phyloP scores from a whole-genome alignment of 805 yeast genomes.

The Candida namnaoensis region DNA sequence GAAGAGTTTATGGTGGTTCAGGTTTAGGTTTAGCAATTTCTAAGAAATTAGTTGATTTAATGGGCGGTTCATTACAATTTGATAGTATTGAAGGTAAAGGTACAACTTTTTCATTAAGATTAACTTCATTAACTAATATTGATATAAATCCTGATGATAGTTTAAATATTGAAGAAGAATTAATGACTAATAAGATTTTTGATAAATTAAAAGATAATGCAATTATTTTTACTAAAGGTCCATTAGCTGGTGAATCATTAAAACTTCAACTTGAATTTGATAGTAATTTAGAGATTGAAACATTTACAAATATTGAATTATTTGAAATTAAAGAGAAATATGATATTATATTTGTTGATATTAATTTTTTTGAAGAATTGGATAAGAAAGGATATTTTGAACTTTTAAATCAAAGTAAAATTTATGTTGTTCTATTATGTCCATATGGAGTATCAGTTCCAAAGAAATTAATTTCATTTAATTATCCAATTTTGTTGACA shows the following conservation, averaged over 20 bases:
- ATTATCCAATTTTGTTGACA: slow-evolving; percentile 7
- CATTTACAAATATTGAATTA: not conserved
- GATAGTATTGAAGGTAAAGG: slow-evolving; percentile 72
- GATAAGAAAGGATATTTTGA: not conserved
- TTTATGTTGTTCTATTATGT: slow-evolving; percentile 5
- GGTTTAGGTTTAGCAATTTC: slow-evolving; percentile 84
- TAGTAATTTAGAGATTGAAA: slow-evolving; percentile 2
- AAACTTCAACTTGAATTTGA: slow-evolving; percentile 2
- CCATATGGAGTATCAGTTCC: slow-evolving; percentile 6
- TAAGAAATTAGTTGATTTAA: slow-evolving; percentile 71
- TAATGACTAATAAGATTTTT: not conserved
- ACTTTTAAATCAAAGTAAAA: no score
- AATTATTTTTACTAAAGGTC: slow-evolving; percentile 5
- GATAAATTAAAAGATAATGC: slow-evolving; percentile 1
- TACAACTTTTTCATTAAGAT: slow-evolving; percentile 69
- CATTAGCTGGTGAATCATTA: slow-evolving; percentile 3
- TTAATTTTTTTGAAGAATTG: slow-evolving; percentile 4
- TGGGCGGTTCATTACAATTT: slow-evolving; percentile 90
- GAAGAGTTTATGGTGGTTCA: slow-evolving; percentile 85
- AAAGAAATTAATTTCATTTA: slow-evolving; percentile 1
- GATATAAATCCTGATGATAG: not conserved
- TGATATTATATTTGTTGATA: slow-evolving; percentile 4
- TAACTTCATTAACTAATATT: slow-evolving; percentile 24
- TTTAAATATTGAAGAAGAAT: not conserved
- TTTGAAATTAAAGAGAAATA: not conserved